Evolutionary conservation across 371 early-diverging fungal genomes (phyloP).

Genomic region (Sanchytrium tribonematis): DNA sequence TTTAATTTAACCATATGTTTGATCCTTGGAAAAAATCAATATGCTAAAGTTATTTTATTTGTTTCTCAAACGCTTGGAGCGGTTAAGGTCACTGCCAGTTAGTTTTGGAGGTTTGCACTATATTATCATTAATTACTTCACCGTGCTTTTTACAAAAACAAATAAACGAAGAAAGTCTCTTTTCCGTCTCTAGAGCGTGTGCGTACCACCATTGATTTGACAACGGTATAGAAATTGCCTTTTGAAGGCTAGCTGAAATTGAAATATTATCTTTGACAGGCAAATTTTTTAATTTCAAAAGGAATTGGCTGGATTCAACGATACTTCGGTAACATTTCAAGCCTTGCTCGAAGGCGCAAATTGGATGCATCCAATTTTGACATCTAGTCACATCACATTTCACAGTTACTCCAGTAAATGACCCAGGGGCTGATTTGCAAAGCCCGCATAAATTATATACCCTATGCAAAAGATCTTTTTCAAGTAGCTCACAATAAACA

Average conservation of each 20-base stretch:
- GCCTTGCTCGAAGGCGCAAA: not conserved
- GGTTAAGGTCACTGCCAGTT: not conserved
- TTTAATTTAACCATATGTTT: not conserved
- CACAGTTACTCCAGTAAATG: not conserved
- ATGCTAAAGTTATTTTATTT: slow-evolving; percentile 1
- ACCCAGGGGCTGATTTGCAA: not conserved
- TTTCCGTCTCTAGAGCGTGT: not conserved
- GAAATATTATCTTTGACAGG: not conserved
- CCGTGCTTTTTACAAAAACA: not conserved
- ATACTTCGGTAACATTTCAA: not conserved
- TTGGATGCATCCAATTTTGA: not conserved
- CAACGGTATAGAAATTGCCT: not conserved
- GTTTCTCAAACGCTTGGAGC: not conserved
- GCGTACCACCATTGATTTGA: not conserved
- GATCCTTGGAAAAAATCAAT: not conserved
- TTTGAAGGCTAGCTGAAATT: not conserved
- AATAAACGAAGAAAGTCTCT: not conserved
- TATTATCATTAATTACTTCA: not conserved
- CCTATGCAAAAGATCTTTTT: not conserved
- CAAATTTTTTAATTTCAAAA: not conserved
- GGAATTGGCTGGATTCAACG: not conserved
- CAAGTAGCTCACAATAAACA: not conserved
- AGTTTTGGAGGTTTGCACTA: not conserved
- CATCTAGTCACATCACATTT: not conserved
- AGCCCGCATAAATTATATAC: not conserved